phyloP scores from a whole-genome alignment of 2,329 filamentous ascomycete species.

The Hypoxylon sp. region DNA sequence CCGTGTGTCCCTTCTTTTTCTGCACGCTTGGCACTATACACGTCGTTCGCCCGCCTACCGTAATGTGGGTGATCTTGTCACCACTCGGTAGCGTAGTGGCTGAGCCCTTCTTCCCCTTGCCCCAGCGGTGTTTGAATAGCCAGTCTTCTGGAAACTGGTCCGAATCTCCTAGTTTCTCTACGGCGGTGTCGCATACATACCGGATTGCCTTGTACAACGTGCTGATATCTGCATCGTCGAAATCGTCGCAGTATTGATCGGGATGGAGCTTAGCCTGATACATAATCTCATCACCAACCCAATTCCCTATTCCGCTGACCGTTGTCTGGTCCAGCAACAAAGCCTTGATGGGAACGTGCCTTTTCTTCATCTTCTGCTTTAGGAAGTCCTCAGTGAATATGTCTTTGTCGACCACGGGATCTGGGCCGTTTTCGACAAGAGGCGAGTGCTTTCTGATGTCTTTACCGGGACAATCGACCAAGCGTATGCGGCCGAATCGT shows the following conservation, averaged over 20 bases:
- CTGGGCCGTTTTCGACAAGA: conserved; percentile 90
- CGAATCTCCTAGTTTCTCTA: conserved; percentile 81
- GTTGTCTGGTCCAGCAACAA: conserved; percentile 86
- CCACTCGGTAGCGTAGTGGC: conserved; percentile 78
- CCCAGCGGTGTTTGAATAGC: conserved; percentile 90
- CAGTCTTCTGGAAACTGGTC: conserved; percentile 86
- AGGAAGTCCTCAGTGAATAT: conserved; percentile 81
- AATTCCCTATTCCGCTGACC: conserved; percentile 94
- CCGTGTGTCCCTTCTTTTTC: conserved; percentile 72
- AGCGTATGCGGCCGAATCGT: conserved; percentile 78
- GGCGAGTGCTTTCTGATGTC: conserved; percentile 81
- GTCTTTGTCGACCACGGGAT: conserved; percentile 85
- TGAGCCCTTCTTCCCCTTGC: conserved; percentile 81
- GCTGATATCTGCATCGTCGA: conserved; percentile 75
- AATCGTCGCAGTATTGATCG: conserved; percentile 89
- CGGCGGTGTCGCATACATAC: conserved; percentile 81
- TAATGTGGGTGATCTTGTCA: conserved; percentile 84
- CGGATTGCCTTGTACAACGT: conserved; percentile 76
- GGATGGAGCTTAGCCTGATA: conserved; percentile 91
- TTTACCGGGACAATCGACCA: conserved; percentile 81
- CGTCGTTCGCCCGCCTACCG: conserved; percentile 89
- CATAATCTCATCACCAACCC: conserved; percentile 94
- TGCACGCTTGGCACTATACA: conserved; percentile 87
- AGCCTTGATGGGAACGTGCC: conserved; percentile 88
- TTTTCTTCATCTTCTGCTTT: conserved; percentile 71